Base-by-base conservation (phyloP, 805 yeast genomes). In the Ogataea methylovora region DNA sequence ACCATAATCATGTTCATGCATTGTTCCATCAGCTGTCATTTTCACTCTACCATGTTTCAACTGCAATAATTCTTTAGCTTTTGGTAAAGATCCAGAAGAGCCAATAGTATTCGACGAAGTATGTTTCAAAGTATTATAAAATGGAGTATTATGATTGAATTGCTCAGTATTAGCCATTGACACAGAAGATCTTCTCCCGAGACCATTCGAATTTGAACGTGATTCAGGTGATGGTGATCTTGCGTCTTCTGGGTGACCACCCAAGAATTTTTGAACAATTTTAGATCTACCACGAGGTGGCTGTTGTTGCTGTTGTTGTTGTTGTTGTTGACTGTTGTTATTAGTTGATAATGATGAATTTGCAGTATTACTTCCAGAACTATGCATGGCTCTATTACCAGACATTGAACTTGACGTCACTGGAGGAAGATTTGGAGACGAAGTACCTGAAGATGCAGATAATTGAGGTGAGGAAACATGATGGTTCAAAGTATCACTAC, bases 1-100 rank as follows among this genome's bases (percentile, higher is more conserved):
- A 21, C 43, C 28, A 32, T 48, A 59, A 35, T 59, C 63, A 40
- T 60, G 65, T 34, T 55, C 57, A 42, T 60, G 65, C 0, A 47
- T 25, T 14, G 42, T 36, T 7, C 61, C 60, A 31, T 53, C 60
- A 6, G 54, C 45, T 12, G 46, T 49, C 7, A 58, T 35, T 19
- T 46, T 46, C 11, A 57, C 28, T 27, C 62, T 43, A 12, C 60
- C 59, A 19, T 46, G 49, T 33, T 51, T 51, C 21, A 54, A 32
- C 8, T 16, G 9, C 13, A 20, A 12, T 3, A 7, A n/a, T 20
- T 8, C 14, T 10, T n/a, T 5, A 7, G 15, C 17, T 10, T 8
- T 14, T n/a, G 27, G 12, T 7, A 11, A 15, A 13, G 32, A 29
- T 15, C 42, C 19, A 22, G 59, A 43, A 19, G 13, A 8, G 12